These are phyloP conservation scores for Pseudocercospora pini-densiflorae DNA, from an alignment of 2,329 filamentous ascomycete genomes.

Conservation along the genomic window DNA sequence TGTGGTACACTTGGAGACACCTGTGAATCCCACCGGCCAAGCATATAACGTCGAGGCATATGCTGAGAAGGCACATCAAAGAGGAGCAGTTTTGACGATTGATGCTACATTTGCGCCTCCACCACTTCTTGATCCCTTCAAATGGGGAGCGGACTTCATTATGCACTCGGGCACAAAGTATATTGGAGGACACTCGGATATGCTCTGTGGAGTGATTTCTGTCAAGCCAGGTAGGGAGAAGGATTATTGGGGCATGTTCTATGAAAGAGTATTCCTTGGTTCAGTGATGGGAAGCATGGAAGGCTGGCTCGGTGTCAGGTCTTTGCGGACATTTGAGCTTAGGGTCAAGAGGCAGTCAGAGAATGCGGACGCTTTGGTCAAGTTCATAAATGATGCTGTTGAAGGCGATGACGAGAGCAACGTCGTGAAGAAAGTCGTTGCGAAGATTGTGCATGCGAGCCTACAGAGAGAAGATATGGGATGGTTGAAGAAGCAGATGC, in stretches of 20 bases:
- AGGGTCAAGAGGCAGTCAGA: constrained; percentile 76
- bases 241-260: constrained; percentile 58
- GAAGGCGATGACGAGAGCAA: constrained; percentile 44
- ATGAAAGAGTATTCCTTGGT: constrained; percentile 78
- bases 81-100: constrained; percentile 78
- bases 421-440: constrained; percentile 60
- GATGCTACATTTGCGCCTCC: constrained; percentile 95
- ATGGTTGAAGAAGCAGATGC: constrained; percentile 90
- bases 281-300: constrained; percentile 87
- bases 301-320: constrained; percentile 88
- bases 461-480: constrained; percentile 68
- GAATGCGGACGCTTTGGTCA: constrained; percentile 71
- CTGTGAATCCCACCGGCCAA: constrained; percentile 86
- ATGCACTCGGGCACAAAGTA: constrained; percentile 98
- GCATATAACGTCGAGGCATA: constrained; percentile 75
- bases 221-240: constrained; percentile 60
- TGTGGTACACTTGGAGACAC: constrained; percentile 89
- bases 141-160: constrained; percentile 78
- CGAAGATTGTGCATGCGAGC: constrained; percentile 74
- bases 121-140: constrained; percentile 83
- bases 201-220: constrained; percentile 84
- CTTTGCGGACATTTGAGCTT: constrained; percentile 82
- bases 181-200: constrained; percentile 90
- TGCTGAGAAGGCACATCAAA: constrained; percentile 70
- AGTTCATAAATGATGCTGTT: constrained; percentile 66